These are phyloP conservation scores for Rhazya stricta DNA, from an alignment of 257 asterid genomes.

Conservation along the genomic window DNA sequence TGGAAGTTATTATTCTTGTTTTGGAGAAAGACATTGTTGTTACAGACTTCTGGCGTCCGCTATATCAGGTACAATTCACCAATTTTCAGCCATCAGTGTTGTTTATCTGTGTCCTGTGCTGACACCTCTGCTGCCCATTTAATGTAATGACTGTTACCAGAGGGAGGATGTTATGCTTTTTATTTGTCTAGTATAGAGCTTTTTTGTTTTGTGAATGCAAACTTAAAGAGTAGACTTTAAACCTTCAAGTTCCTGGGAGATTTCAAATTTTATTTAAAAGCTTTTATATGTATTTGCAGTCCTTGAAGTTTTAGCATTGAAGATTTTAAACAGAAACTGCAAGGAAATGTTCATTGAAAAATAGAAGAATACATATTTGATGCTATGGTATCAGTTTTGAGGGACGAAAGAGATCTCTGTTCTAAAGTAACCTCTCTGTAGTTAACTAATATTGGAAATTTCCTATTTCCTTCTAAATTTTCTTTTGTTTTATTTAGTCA, in stretches of 20 bases:
- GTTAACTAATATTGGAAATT: background rate
- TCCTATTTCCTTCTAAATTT: background rate
- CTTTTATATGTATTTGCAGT: background rate
- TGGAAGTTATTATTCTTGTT: constrained; percentile 76
- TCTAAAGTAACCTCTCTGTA: background rate
- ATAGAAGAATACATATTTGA: background rate
- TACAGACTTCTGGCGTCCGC: constrained; percentile 85
- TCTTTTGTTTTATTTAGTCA: background rate
- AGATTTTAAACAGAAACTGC: background rate
- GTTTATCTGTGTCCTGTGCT: constrained; percentile 10
- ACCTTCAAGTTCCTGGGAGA: background rate
- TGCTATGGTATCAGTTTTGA: background rate
- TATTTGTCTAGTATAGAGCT: background rate
- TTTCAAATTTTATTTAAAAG: background rate
- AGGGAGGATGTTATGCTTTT: background rate
- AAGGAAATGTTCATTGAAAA: background rate
- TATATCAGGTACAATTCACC: constrained; percentile 58
- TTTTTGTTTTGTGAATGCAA: background rate
- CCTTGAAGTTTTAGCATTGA: background rate
- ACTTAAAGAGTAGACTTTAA: background rate
- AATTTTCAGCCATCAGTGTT: constrained; percentile 9
- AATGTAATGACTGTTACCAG: background rate
- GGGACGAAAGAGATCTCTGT: background rate
- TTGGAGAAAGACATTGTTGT: constrained; percentile 73
- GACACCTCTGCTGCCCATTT: background rate